Evolutionary conservation across 345 rosid genomes (phyloP), one percentile per base, ranked within the genome.

Genomic region (Excoecaria agallocha): DNA sequence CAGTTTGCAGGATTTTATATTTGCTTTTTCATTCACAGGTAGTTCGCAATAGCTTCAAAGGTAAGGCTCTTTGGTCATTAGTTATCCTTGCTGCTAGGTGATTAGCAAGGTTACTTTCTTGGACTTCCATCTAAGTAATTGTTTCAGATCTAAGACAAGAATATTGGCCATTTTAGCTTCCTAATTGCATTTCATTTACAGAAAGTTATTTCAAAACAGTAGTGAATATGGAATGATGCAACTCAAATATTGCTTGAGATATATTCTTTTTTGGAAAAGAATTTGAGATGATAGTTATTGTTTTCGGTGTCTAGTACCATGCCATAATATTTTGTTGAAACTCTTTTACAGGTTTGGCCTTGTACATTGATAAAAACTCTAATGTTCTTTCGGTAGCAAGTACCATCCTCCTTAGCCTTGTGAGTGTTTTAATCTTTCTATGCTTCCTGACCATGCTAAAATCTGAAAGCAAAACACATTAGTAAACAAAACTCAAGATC

Each of bases 1-100:
- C 64, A 73, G 58, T 46, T 78, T 72, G 55, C 52, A 24, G 30
- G 41, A 74, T 51, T 51, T 65, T 65, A n/a, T 24, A 67, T 20
- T 15, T 35, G 58, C 49, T 60, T 64, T 74, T 70, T 62, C 37
- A 64, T 63, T 71, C 72, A 59, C 83, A 80, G 79, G 77, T 76
- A 39, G 39, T 54, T 35, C 68, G 74, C 57, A 59, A 76, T 52
- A 66, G 74, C 56, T 70, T 67, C 49, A 25, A 48, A 76, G 83
- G 79, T 80, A 76, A 72, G 50, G 46, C 45, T 62, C 38, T 24
- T 62, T 17, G 19, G 20, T 30, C 37, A 17, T 64, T 4, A 4
- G 19, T 8, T 64, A 39, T n/a, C 2, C 45, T 39, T 64, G 48
- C 48, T 19, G 51, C 16, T 64, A 3, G 49, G 5, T 43, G 10